phyloP scores from a whole-genome alignment of 441 rosid genomes.

The Adansonia grandidieri region DNA sequence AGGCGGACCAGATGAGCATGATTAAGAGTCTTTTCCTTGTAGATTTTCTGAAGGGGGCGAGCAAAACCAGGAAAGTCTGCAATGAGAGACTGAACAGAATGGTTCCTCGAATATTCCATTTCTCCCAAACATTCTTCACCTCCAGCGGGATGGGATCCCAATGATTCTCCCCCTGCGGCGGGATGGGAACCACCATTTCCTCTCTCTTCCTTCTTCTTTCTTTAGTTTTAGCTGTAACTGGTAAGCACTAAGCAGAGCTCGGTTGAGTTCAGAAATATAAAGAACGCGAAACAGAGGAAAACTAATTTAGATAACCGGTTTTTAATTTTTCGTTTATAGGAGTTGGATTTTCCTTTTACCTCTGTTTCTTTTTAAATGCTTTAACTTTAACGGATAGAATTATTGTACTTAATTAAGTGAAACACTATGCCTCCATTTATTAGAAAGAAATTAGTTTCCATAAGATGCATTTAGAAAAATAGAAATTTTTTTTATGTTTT shows the following conservation, averaged over 20 bases:
- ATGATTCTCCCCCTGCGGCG: too few species aligned
- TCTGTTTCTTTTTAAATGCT: background rate
- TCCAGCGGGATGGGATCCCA: slow-evolving; percentile 29
- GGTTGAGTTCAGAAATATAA: background rate
- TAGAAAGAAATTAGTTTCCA: too few species aligned
- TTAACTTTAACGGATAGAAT: too few species aligned
- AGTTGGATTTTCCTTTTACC: background rate
- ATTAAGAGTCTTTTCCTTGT: slow-evolving; percentile 29
- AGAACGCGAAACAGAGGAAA: background rate
- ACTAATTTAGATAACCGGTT: background rate
- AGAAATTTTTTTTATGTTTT: too few species aligned
- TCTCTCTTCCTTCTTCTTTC: background rate
- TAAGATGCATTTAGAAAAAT: too few species aligned
- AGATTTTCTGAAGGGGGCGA: slow-evolving; percentile 48
- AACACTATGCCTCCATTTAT: too few species aligned
- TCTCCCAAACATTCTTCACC: slow-evolving; percentile 34
- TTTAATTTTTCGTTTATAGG: background rate
- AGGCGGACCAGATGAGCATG: slow-evolving; percentile 47
- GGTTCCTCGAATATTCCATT: slow-evolving; percentile 48
- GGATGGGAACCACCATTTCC: slow-evolving; percentile 15
- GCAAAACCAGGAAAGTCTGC: slow-evolving; percentile 45
- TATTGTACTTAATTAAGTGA: too few species aligned
- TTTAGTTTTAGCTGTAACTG: background rate
- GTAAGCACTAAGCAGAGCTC: background rate
- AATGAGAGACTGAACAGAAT: slow-evolving; percentile 51